A percentile compares a stretch with the other conserved stretches of the same genome.
These are phyloP conservation scores for Aspergillus sp. DNA, from an alignment of 2,329 filamentous ascomycete genomes.

Conservation along the genomic window DNA sequence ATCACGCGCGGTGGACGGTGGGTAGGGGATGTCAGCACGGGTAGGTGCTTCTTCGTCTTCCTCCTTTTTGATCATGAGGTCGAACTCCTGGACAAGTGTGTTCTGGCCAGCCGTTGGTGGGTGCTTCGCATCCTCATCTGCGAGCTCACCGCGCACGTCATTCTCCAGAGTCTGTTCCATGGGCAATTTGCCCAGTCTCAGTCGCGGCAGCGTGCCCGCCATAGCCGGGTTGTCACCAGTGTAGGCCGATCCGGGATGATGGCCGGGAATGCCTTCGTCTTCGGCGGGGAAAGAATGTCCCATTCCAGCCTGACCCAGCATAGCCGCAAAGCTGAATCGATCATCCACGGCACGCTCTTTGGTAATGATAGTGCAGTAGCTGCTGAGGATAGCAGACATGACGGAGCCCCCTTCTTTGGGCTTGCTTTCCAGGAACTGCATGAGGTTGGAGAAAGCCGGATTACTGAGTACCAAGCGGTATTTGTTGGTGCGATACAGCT, in stretches of 20 bases:
- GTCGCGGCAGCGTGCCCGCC: slow-evolving; percentile 56
- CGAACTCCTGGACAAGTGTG: slow-evolving; percentile 83
- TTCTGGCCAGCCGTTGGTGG: slow-evolving; percentile 69
- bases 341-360: slow-evolving; percentile 60
- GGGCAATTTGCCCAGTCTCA: slow-evolving; percentile 78
- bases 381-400: slow-evolving; percentile 70
- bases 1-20: slow-evolving; percentile 82
- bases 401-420: slow-evolving; percentile 75
- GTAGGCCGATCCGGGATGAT: slow-evolving; percentile 64
- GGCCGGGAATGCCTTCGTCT: slow-evolving; percentile 68
- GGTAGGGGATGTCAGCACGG: slow-evolving; percentile 77
- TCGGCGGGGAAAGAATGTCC: slow-evolving; percentile 61
- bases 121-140: slow-evolving; percentile 77
- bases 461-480: slow-evolving; percentile 89
- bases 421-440: slow-evolving; percentile 88
- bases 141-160: slow-evolving; percentile 82
- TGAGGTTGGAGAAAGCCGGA: slow-evolving; percentile 76
- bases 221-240: slow-evolving; percentile 56
- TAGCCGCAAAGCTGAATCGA: slow-evolving; percentile 58
- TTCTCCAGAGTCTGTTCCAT: slow-evolving; percentile 80
- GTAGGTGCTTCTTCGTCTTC: slow-evolving; percentile 80
- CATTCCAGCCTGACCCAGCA: slow-evolving; percentile 55
- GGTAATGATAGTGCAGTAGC: slow-evolving; percentile 58
- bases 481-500: slow-evolving; percentile 79
- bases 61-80: slow-evolving; percentile 83